Percentiles rank a stretch among this genome's conserved stretches.
Evolutionary conservation across 1,284 basidiomycete species (phyloP).

Genomic region (Apiotrichum gamsii): DNA sequence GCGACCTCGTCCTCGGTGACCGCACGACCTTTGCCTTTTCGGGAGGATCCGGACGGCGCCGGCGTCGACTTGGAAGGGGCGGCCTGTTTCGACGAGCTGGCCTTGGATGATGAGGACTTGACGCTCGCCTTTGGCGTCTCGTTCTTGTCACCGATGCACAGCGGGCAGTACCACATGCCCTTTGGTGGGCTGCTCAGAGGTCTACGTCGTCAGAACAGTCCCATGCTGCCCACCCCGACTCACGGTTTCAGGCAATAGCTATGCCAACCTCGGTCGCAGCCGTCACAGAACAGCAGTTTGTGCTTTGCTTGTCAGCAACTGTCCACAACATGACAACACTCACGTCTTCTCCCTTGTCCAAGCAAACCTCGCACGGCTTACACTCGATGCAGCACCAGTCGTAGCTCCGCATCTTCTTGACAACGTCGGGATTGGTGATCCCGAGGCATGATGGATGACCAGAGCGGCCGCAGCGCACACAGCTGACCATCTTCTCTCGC

Average conservation of each 20-base stretch:
- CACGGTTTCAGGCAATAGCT: conserved; percentile 73
- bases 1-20: not conserved
- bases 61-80: not conserved
- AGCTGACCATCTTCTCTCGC: conserved; percentile 37
- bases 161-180: conserved; percentile 51
- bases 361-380: conserved; percentile 86
- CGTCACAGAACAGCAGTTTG: conserved; percentile 87
- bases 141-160: conserved; percentile 13
- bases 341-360: conserved; percentile 81
- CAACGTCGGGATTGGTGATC: conserved; percentile 9
- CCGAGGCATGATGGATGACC: conserved; percentile 68
- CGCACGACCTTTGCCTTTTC: conserved; percentile 15
- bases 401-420: conserved; percentile 54
- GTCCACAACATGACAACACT: conserved; percentile 40
- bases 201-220: conserved; percentile 15
- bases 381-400: conserved; percentile 88
- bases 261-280: conserved; percentile 94
- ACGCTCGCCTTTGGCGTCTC: conserved; percentile 3
- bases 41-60: not conserved
- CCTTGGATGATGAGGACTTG: conserved; percentile 13
- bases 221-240: conserved; percentile 14
- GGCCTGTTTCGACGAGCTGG: not conserved
- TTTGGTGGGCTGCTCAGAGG: conserved; percentile 63
- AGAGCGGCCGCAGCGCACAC: conserved; percentile 34
- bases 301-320: conserved; percentile 39